A percentile compares a stretch with the other conserved stretches of the same genome.
phyloP scores from a whole-genome alignment of 2,329 filamentous ascomycete genomes.

The Berkeleyomyces rouxiae region DNA sequence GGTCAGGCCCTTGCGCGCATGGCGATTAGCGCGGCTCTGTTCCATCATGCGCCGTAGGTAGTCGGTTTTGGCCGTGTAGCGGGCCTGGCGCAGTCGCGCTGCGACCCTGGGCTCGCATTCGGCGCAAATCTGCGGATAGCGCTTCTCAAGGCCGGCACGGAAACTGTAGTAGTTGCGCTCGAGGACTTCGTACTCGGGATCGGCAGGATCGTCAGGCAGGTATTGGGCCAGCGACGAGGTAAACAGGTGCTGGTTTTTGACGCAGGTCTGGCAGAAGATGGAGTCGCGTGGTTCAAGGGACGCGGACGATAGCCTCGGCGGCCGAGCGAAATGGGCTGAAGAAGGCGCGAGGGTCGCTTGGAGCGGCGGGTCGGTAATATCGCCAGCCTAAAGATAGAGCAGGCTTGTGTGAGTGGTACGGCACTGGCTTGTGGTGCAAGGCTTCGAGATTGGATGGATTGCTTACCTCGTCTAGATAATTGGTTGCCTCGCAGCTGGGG shows the following conservation, averaged over 20 bases:
- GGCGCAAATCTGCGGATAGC: slow-evolving; percentile 79
- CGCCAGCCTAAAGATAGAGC: slow-evolving; percentile 48
- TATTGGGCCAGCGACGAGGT: slow-evolving; percentile 65
- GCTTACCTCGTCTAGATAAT: slow-evolving; percentile 71
- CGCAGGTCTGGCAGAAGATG: slow-evolving; percentile 58
- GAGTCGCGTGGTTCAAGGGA: slow-evolving; percentile 15
- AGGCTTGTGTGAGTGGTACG: neutral
- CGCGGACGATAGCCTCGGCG: slow-evolving; percentile 19
- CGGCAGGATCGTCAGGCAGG: slow-evolving; percentile 44
- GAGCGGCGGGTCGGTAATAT: slow-evolving; percentile 74
- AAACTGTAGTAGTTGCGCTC: slow-evolving; percentile 55
- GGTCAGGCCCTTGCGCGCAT: slow-evolving; percentile 19
- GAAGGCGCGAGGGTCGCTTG: slow-evolving; percentile 30
- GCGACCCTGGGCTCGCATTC: slow-evolving; percentile 62
- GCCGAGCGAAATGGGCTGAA: slow-evolving; percentile 16
- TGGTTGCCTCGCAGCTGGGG: slow-evolving; percentile 64
- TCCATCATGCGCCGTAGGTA: slow-evolving; percentile 61
- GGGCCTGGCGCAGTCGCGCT: slow-evolving; percentile 49
- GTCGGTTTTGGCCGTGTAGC: slow-evolving; percentile 73
- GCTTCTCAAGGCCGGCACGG: slow-evolving; percentile 54
- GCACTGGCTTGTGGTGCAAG: neutral
- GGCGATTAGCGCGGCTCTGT: slow-evolving; percentile 32
- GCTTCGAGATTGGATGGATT: neutral
- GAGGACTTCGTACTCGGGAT: slow-evolving; percentile 52
- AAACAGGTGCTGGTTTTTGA: slow-evolving; percentile 78